Percentiles rank a stretch among this genome's conserved stretches.
Conservation (phyloP, 352 stramenopile species). For the Globisporangium perplexum region DNA sequence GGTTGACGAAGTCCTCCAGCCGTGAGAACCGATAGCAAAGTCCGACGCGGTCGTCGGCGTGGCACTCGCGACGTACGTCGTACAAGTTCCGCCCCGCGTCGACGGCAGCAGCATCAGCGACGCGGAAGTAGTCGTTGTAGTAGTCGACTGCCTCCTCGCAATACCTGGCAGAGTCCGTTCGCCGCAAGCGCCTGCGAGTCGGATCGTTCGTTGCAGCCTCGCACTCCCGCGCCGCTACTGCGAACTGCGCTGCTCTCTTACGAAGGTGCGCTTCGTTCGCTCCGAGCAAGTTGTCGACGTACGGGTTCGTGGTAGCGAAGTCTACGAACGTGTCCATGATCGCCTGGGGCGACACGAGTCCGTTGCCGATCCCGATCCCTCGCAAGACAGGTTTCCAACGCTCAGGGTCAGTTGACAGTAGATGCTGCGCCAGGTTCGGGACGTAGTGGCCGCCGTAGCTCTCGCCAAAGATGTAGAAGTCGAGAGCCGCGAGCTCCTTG, state of each 20-base stretch:
- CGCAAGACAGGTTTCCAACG: constrained; percentile 41
- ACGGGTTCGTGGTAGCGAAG: constrained; percentile 39
- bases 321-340: constrained; percentile 42
- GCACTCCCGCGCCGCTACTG: constrained; percentile 13
- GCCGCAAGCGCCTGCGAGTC: background rate
- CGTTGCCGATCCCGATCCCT: constrained; percentile 84
- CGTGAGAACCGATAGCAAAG: constrained; percentile 66
- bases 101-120: constrained; percentile 13
- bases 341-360: constrained; percentile 50
- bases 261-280: constrained; percentile 9
- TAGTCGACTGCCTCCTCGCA: constrained; percentile 21
- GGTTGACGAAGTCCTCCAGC: constrained; percentile 58
- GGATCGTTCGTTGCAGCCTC: background rate
- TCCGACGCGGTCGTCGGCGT: constrained; percentile 32
- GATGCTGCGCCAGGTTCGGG: constrained; percentile 76
- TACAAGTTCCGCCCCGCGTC: constrained; percentile 50
- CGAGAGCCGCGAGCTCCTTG: constrained; percentile 25
- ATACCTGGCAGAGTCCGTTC: background rate
- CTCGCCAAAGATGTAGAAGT: constrained; percentile 94
- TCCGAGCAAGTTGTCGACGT: constrained; percentile 34
- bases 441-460: constrained; percentile 95
- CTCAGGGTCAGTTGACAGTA: constrained; percentile 43
- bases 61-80: constrained; percentile 54
- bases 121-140: constrained; percentile 12
- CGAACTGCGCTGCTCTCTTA: constrained; percentile 15